Evolutionary conservation across 805 yeast genomes (phyloP), one percentile per base, ranked within the genome.

Genomic region (Hanseniaspora valbyensis): DNA sequence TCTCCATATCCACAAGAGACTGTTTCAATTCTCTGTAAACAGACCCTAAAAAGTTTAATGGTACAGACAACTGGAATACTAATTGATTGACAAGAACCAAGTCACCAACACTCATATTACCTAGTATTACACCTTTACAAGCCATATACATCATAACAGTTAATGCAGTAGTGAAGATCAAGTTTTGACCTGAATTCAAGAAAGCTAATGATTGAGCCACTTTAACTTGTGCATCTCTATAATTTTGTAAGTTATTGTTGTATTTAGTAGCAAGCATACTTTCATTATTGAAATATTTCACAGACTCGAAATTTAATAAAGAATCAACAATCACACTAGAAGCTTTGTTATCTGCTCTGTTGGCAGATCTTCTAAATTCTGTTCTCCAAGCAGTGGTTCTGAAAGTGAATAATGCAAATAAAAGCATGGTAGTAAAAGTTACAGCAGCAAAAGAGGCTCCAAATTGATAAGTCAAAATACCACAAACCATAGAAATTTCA

Each of bases 121-220:
- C 95, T 2, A 75, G 66, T 13, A 87, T 79, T n/a, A 92, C 92
- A 25, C 97, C 97, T 50, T 80, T 78, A 59, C 95, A 86, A 14
- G 96, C 96, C 95, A 92, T 81, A 64, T 85, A 92, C 98, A 92
- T 92, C 94, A 92, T 92, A 1, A 81, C 84, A 1, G 98, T 92
- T 55, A 92, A 69, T 1, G 98, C 97, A 37, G 84, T 66, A 0
- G 96, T 85, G 67, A 84, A 84, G 29, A 84, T 84, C 50, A 83
- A 58, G 61, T 81, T 83, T 63, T 84, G 94, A 16, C 94, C 94
- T 0, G 87, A 73, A 56, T 84, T 84, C 54, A 84, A 69, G 59
- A 75, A 84, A 22, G 92, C 88, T 54, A 84, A 68, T 0, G 92
- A 83, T 2, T 90, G 84, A 2, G 90, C 88, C n/a, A 84, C 86